Conservation (phyloP, 352 stramenopile genomes). For the Globisporangium solare region DNA sequence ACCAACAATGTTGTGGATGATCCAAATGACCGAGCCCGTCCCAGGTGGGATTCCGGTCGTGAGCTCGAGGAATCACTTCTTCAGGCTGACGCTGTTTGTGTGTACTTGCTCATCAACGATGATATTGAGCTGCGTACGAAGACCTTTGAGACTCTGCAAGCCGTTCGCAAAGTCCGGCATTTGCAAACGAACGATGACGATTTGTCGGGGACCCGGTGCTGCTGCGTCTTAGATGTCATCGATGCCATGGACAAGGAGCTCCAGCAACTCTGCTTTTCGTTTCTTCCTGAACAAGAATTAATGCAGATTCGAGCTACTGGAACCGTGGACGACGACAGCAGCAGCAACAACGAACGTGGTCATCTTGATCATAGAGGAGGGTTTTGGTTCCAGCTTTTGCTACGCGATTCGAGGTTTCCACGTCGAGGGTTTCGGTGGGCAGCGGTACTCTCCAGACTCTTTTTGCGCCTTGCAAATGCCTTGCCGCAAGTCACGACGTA, state of each 20-base stretch:
- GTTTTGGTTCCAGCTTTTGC: conserved; percentile 8
- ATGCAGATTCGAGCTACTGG: neutral
- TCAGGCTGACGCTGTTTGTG: conserved; percentile 50
- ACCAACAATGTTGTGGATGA: neutral
- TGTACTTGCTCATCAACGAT: conserved; percentile 58
- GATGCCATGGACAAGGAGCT: conserved; percentile 25
- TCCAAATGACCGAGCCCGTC: neutral
- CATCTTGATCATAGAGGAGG: neutral
- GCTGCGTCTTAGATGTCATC: conserved; percentile 17
- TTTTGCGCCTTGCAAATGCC: conserved; percentile 27
- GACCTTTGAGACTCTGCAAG: conserved; percentile 27
- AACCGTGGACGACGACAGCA: no score
- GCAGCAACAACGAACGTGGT: neutral
- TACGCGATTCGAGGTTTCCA: conserved; percentile 5
- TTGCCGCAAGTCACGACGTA: conserved; percentile 52
- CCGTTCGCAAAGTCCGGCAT: conserved; percentile 16
- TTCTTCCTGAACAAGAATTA: conserved; percentile 12
- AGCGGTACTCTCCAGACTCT: conserved; percentile 37
- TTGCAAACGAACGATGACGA: neutral
- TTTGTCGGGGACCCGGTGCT: no score
- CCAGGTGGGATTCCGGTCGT: conserved; percentile 30
- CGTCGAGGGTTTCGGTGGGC: conserved; percentile 57
- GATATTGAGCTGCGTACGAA: conserved; percentile 23
- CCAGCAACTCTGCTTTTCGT: conserved; percentile 25
- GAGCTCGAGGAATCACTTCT: conserved; percentile 42